These are phyloP conservation scores for Dioszegia crocea DNA, from an alignment of 768 basidiomycete species.

Conservation along the genomic window DNA sequence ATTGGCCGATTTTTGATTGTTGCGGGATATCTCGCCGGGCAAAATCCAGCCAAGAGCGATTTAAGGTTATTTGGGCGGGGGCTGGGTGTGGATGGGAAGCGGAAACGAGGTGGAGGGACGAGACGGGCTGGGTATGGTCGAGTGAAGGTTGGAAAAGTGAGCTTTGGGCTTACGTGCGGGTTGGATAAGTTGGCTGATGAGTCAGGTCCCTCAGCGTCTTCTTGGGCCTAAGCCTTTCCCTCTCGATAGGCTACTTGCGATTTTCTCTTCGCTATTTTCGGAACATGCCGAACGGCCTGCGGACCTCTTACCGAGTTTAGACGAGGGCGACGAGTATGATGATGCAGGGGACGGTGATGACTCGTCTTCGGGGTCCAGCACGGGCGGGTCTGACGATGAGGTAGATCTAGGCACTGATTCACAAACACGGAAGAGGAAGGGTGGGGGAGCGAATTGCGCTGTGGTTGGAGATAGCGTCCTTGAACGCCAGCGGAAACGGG, in stretches of 20 bases:
- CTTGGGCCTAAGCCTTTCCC: slow-evolving; percentile 74
- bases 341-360: not conserved
- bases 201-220: slow-evolving; percentile 61
- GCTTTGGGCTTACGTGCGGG: not conserved
- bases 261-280: slow-evolving; percentile 63
- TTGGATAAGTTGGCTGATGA: slow-evolving; percentile 4
- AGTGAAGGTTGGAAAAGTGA: slow-evolving; percentile 40
- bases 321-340: slow-evolving; percentile 10
- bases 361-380: not conserved
- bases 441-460: slow-evolving; percentile 34
- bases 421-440: slow-evolving; percentile 34
- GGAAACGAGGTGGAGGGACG: slow-evolving; percentile 38
- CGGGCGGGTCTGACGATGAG: no score
- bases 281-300: slow-evolving; percentile 54
- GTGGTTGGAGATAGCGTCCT: not conserved
- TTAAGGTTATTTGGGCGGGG: slow-evolving; percentile 76
- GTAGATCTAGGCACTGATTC: slow-evolving; percentile 50
- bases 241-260: slow-evolving; percentile 72
- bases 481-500: slow-evolving; percentile 62
- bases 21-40: slow-evolving; percentile 74
- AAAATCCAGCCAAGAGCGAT: slow-evolving; percentile 76
- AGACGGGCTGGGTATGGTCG: slow-evolving; percentile 53
- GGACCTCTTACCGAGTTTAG: slow-evolving; percentile 53
- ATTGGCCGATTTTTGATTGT: slow-evolving; percentile 67
- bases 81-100: slow-evolving; percentile 56